Base-by-base conservation (phyloP, 2,329 filamentous ascomycete species). In the Cercospora sp. region DNA sequence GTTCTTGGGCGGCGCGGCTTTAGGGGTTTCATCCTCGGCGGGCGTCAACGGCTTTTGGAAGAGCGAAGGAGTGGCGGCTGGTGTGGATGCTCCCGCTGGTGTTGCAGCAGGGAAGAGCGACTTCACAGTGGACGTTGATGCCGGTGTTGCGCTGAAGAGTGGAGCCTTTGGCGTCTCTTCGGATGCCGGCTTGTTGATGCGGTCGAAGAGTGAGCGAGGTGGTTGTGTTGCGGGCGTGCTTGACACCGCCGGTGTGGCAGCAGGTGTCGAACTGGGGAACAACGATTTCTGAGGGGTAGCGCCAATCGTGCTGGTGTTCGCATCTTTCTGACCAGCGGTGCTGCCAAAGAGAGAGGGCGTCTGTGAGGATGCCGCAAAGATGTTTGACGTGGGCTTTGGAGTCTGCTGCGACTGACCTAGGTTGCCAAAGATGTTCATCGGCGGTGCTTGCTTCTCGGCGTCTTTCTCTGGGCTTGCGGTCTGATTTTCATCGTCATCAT, bases 291-390 rank as follows among this genome's bases (percentile, higher is more conserved):
- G 72, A 43, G 73, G 70, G 57, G 70, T 74, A 32, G 63, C 72
- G 37, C 66, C 65, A 6, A 74, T 72, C 13, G 71, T 77, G n/a
- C 66, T 65, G 74, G 74, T 76, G 45, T 72, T 73, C 24, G 73
- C 73, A 61, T 76, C 72, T 40, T 75, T 71, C 49, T 74, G 70
- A 43, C 62, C 53, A 7, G 63, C 51, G 55, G 40, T 67, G 21
- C 63, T 49, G 55, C 59, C 59, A 63, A 69, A 69, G 16, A 70
- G 28, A 43, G 66, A 58, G 10, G 62, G 60, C 5, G 59, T 32
- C 30, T 65, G 61, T 45, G 68, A 32, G 18, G 61, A 57, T 34
- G 30, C n/a, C 13, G 18, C 45, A 57, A 63, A 67, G 26, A 40
- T 61, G 66, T 51, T 58, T 10, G 67, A 61, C 16, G 67, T 13